Evolutionary conservation across 2,329 filamentous ascomycete species (phyloP).

Genomic region (Daldinia eschscholtzii): DNA sequence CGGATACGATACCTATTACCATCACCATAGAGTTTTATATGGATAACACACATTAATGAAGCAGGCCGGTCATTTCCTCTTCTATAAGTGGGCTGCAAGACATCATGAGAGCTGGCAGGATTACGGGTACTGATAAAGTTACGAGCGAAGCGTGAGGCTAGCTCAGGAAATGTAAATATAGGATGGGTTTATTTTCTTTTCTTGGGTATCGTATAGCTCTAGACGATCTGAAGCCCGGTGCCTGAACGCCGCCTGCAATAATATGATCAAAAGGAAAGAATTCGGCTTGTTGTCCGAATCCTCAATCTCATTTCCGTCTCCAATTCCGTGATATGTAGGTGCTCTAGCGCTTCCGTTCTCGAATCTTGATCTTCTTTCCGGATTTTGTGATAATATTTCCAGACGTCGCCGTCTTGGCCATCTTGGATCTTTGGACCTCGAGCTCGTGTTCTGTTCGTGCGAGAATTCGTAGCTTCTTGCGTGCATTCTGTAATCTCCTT

Average conservation of each 20-base stretch:
- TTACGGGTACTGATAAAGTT: constrained; percentile 16
- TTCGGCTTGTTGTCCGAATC: constrained; percentile 10
- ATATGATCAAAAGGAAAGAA: constrained; percentile 25
- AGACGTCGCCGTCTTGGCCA: constrained; percentile 72
- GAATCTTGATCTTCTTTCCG: constrained; percentile 73
- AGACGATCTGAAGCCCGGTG: constrained; percentile 35
- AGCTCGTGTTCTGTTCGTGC: constrained; percentile 69
- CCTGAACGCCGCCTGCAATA: constrained; percentile 41
- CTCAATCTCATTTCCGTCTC: neutral
- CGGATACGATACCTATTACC: constrained; percentile 10
- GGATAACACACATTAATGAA: constrained; percentile 39
- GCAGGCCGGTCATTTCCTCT: constrained; percentile 35
- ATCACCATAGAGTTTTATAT: constrained; percentile 12
- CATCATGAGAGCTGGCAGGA: constrained; percentile 35
- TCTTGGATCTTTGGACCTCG: constrained; percentile 70
- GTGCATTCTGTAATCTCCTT: constrained; percentile 63
- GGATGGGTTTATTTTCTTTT: constrained; percentile 34
- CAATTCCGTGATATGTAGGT: neutral
- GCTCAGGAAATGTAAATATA: constrained; percentile 34
- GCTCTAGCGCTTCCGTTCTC: constrained; percentile 69
- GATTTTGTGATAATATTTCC: constrained; percentile 69
- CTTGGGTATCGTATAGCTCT: constrained; percentile 45
- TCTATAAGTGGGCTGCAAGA: constrained; percentile 32
- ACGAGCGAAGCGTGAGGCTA: constrained; percentile 15
- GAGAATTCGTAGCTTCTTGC: constrained; percentile 67